These are phyloP conservation scores for Pestalotiopsis sp. DNA, from an alignment of 2,329 filamentous ascomycete species.

Conservation along the genomic window DNA sequence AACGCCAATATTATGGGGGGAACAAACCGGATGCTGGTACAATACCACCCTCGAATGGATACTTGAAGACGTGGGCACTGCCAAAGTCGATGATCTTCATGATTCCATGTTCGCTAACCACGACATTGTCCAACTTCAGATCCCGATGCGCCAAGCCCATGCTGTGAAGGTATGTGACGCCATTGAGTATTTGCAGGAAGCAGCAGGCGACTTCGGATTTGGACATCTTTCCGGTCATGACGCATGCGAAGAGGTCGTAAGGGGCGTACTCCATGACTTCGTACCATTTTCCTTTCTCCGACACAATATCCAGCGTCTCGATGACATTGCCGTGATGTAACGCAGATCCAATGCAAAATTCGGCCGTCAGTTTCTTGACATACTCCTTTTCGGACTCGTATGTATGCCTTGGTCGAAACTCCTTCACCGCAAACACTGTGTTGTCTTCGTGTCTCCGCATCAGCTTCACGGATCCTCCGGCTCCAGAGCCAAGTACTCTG, in stretches of 20 bases:
- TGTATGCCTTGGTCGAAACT: slow-evolving; percentile 87
- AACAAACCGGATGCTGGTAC: slow-evolving; percentile 77
- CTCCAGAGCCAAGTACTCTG: slow-evolving; percentile 89
- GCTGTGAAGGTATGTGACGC: slow-evolving; percentile 91
- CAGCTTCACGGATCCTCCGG: slow-evolving; percentile 89
- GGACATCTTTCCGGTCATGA: slow-evolving; percentile 98
- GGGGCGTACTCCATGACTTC: slow-evolving; percentile 99
- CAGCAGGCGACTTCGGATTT: slow-evolving; percentile 88
- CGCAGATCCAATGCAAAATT: slow-evolving; percentile 97
- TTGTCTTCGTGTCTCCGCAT: slow-evolving; percentile 94
- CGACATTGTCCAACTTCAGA: slow-evolving; percentile 95
- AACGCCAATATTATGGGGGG: neutral
- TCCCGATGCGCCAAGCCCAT: slow-evolving; percentile 95
- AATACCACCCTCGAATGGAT: slow-evolving; percentile 91
- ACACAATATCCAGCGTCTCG: slow-evolving; percentile 94
- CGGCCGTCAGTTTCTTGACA: slow-evolving; percentile 95
- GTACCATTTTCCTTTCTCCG: slow-evolving; percentile 93
- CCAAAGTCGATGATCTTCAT: slow-evolving; percentile 99
- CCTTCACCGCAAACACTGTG: slow-evolving; percentile 95
- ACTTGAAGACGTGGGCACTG: slow-evolving; percentile 94
- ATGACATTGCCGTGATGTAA: slow-evolving; percentile 98
- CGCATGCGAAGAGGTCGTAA: slow-evolving; percentile 93
- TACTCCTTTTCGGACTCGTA: slow-evolving; percentile 97
- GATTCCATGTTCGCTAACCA: slow-evolving; percentile 93
- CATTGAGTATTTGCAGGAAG: slow-evolving; percentile 92